Percentiles rank a stretch among this genome's conserved stretches.
Evolutionary conservation across 2,329 filamentous ascomycete genomes (phyloP).

Genomic region (Fusarium sacchari): DNA sequence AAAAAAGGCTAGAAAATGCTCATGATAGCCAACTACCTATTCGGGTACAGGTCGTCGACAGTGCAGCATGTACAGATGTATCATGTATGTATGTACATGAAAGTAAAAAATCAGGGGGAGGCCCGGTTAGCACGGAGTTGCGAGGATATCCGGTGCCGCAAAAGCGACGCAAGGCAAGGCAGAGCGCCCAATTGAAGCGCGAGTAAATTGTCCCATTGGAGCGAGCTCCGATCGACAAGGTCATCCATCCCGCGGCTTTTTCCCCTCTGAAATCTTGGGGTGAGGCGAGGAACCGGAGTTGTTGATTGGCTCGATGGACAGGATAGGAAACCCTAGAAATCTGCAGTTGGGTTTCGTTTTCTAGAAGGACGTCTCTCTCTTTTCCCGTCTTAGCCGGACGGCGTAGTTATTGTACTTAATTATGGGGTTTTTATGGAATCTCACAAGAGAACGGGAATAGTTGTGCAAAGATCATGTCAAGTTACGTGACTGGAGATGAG

Average conservation of each 20-base stretch:
- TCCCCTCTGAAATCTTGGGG: slow-evolving; percentile 12
- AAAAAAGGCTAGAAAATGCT: slow-evolving; percentile 6
- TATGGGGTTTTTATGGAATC: not conserved
- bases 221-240: slow-evolving; percentile 24
- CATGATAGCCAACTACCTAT: slow-evolving; percentile 27
- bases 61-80: not conserved
- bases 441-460: not conserved
- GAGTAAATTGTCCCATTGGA: slow-evolving; percentile 31
- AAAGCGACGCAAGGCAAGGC: not conserved
- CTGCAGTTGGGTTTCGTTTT: slow-evolving; percentile 36
- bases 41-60: slow-evolving; percentile 3
- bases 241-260: slow-evolving; percentile 33
- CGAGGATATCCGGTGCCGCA: slow-evolving; percentile 18
- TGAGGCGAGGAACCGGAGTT: slow-evolving; percentile 19
- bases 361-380: slow-evolving; percentile 34
- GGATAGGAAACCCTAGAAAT: slow-evolving; percentile 25
- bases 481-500: not conserved
- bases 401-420: not conserved
- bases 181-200: slow-evolving; percentile 29
- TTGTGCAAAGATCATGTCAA: not conserved
- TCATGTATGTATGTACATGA: no score
- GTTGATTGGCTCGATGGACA: slow-evolving; percentile 3
- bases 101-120: slow-evolving; percentile 25
- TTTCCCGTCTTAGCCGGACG: slow-evolving; percentile 2
- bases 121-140: slow-evolving; percentile 35